These are phyloP conservation scores for Phytopythium cucurbitacearum DNA, from an alignment of 352 stramenopile genomes.

Conservation along the genomic window DNA sequence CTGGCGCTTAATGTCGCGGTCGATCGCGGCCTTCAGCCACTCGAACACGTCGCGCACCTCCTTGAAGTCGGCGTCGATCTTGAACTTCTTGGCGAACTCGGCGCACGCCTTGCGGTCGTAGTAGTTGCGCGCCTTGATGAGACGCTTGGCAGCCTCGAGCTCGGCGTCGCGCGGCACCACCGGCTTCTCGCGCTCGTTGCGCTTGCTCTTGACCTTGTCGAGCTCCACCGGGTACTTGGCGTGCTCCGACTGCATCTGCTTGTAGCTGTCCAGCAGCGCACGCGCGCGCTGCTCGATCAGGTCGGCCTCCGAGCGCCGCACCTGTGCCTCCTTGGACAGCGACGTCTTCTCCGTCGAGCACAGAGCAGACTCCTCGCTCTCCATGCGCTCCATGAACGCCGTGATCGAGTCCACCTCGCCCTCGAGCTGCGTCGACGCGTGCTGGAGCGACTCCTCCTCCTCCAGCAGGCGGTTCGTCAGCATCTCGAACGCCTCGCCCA, in stretches of 20 bases:
- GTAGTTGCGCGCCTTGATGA: slow-evolving; percentile 88
- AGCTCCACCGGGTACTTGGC: slow-evolving; percentile 81
- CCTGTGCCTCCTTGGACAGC: slow-evolving; percentile 78
- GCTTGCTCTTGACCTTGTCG: slow-evolving; percentile 77
- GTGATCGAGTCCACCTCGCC: slow-evolving; percentile 87
- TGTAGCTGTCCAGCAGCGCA: slow-evolving; percentile 83
- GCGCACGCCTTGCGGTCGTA: slow-evolving; percentile 81
- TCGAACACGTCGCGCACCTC: slow-evolving; percentile 84
- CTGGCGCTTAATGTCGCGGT: slow-evolving; percentile 82
- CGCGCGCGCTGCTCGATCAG: slow-evolving; percentile 84
- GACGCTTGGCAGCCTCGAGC: slow-evolving; percentile 65
- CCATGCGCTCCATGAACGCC: slow-evolving; percentile 87
- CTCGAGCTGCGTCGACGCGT: slow-evolving; percentile 78
- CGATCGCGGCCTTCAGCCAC: slow-evolving; percentile 72
- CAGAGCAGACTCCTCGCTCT: slow-evolving; percentile 82
- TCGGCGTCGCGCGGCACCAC: slow-evolving; percentile 65
- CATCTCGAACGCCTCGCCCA: slow-evolving; percentile 87
- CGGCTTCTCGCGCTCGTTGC: slow-evolving; percentile 67
- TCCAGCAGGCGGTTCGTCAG: slow-evolving; percentile 81
- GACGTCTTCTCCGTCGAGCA: slow-evolving; percentile 83
- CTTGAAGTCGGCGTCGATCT: slow-evolving; percentile 76
- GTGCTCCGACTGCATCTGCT: slow-evolving; percentile 84
- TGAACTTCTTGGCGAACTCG: slow-evolving; percentile 82
- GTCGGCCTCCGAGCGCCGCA: slow-evolving; percentile 73
- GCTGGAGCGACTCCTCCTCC: slow-evolving; percentile 81